A percentile compares a stretch with the other conserved stretches of the same genome.
Evolutionary conservation across 257 asterid species (phyloP).

Genomic region (Datura wrightii): DNA sequence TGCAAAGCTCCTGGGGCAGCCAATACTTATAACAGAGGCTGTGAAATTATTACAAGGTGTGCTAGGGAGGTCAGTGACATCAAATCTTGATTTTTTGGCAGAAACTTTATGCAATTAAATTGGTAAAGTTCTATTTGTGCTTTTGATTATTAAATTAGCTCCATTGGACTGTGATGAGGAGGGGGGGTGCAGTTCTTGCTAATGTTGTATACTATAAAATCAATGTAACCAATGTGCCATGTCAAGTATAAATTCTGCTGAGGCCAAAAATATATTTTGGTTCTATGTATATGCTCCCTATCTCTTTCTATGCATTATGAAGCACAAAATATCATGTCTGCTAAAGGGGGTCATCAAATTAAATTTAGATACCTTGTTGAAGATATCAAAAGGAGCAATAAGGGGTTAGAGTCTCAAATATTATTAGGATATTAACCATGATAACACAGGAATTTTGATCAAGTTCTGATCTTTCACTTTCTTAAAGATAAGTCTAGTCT

Average conservation of each 20-base stretch:
- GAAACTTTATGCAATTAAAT: constrained; percentile 1
- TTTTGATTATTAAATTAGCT: constrained; percentile 18
- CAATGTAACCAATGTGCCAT: background rate
- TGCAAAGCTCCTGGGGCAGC: constrained; percentile 66
- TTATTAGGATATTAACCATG: background rate
- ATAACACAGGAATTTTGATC: background rate
- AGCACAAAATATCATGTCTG: background rate
- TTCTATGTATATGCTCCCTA: background rate
- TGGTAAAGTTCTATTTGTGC: constrained; percentile 32
- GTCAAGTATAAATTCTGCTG: background rate
- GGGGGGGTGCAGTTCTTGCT: background rate
- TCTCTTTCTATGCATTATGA: background rate
- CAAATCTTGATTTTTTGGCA: background rate
- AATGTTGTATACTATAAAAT: background rate
- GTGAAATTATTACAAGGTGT: constrained; percentile 91
- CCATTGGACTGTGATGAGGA: background rate
- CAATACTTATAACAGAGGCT: constrained; percentile 71
- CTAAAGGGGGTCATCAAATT: background rate
- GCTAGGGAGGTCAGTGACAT: constrained; percentile 52
- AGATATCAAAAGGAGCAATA: background rate
- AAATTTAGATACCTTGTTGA: background rate
- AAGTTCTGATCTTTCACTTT: background rate
- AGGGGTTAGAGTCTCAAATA: background rate
- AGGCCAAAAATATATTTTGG: background rate
- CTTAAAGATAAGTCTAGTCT: too few species aligned